Evolutionary conservation across 179 eudicot species (phyloP).

Genomic region (Carnegiea gigantea): DNA sequence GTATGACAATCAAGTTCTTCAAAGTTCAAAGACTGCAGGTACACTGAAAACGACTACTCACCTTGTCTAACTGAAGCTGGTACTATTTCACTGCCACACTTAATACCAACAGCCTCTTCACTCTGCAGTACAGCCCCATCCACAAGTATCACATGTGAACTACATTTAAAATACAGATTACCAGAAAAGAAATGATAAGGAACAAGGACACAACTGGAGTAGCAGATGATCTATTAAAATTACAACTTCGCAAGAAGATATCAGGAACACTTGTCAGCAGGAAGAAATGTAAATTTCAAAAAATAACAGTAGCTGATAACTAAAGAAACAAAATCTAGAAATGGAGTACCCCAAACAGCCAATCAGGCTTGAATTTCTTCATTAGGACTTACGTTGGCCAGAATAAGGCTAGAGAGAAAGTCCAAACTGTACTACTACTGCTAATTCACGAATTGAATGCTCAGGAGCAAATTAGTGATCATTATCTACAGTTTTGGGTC

Average conservation of each 20-base stretch:
- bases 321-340: too few species aligned
- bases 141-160: constrained; percentile 50
- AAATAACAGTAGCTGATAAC: neutral
- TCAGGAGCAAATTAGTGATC: neutral
- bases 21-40: constrained; percentile 10
- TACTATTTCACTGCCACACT: constrained; percentile 69
- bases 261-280: neutral
- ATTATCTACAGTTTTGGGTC: neutral
- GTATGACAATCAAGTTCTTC: neutral
- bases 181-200: constrained; percentile 7
- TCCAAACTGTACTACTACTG: neutral
- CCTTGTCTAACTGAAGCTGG: constrained; percentile 55
- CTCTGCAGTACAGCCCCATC: constrained; percentile 52
- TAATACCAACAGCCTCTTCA: constrained; percentile 44
- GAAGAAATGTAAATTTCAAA: neutral
- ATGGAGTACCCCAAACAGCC: neutral
- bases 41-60: constrained; percentile 17
- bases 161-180: constrained; percentile 21
- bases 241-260: neutral
- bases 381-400: neutral
- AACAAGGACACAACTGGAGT: constrained; percentile 1
- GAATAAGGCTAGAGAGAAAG: neutral
- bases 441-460: neutral
- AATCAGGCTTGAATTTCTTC: neutral
- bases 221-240: neutral